Evolutionary conservation across 2,329 filamentous ascomycete genomes (phyloP).

Genomic region (Stemphylium lycopersici): DNA sequence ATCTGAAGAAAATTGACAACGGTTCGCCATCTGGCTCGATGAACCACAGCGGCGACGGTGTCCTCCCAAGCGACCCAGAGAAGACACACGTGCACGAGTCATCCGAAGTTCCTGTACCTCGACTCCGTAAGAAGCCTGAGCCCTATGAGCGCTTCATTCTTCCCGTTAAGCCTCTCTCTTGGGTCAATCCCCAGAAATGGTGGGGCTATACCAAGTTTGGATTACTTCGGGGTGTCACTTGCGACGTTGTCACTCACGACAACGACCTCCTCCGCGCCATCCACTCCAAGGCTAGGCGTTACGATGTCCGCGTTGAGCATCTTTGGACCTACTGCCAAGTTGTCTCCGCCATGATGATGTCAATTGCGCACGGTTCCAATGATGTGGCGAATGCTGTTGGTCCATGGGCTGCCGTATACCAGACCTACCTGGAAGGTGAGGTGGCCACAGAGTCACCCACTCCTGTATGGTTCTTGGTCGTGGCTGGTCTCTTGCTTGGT

Average conservation of each 20-base stretch:
- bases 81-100: conserved; percentile 12
- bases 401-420: conserved; percentile 67
- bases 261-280: conserved; percentile 48
- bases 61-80: conserved; percentile 9
- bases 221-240: conserved; percentile 53
- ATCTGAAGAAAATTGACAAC: conserved; percentile 8
- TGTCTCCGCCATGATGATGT: conserved; percentile 69
- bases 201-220: conserved; percentile 52
- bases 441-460: conserved; percentile 57
- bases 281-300: conserved; percentile 52
- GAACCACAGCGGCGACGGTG: neutral
- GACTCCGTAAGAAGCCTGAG: conserved; percentile 35
- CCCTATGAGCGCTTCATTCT: conserved; percentile 44
- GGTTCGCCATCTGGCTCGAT: conserved; percentile 4
- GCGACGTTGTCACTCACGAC: conserved; percentile 51
- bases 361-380: conserved; percentile 73
- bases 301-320: conserved; percentile 57
- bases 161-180: conserved; percentile 44
- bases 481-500: conserved; percentile 60
- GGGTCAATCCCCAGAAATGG: conserved; percentile 37
- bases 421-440: conserved; percentile 61
- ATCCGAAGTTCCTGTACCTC: conserved; percentile 12
- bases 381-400: conserved; percentile 63
- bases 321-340: conserved; percentile 53
- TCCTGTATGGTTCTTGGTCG: conserved; percentile 65